Percentiles rank a stretch among this genome's conserved stretches.
Conservation (phyloP, 1,284 basidiomycete species). For the Cystobasidiaceae sp. region DNA sequence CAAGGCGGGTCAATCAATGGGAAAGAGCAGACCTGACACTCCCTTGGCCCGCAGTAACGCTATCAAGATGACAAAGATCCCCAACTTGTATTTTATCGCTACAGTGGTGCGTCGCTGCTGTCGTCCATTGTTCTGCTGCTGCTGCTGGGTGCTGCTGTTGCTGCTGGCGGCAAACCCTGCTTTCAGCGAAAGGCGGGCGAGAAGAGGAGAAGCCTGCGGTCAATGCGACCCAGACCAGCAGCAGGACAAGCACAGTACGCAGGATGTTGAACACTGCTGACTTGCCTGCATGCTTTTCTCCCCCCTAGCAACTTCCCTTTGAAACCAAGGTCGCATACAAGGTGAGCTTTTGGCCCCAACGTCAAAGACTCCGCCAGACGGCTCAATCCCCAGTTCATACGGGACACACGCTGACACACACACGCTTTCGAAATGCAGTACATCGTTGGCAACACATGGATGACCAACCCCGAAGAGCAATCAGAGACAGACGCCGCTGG, state of each 20-base stretch:
- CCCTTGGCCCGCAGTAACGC: neutral
- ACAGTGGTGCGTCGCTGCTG: slow-evolving; percentile 16
- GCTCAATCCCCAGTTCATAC: neutral
- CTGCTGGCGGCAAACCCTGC: neutral
- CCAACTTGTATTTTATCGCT: slow-evolving; percentile 27
- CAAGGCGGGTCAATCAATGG: neutral
- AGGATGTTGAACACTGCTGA: neutral
- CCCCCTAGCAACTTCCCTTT: slow-evolving; percentile 14
- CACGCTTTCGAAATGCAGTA: too few species aligned
- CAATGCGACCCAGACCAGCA: neutral
- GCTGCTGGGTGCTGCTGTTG: neutral
- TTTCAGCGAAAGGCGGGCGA: too few species aligned
- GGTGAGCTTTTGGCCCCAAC: neutral
- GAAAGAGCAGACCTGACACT: neutral
- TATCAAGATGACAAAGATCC: slow-evolving; percentile 31
- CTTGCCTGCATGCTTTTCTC: neutral
- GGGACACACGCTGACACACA: too few species aligned
- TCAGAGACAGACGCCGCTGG: slow-evolving; percentile 22
- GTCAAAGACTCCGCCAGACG: neutral
- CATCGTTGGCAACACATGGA: slow-evolving; percentile 24
- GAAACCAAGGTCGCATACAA: slow-evolving; percentile 27
- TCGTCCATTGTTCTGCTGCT: neutral
- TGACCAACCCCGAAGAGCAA: slow-evolving; percentile 17
- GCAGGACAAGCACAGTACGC: neutral
- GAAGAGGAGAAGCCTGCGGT: neutral